These are phyloP conservation scores for Papiliotrema laurentii DNA, from an alignment of 1,284 basidiomycete species.

Conservation along the genomic window DNA sequence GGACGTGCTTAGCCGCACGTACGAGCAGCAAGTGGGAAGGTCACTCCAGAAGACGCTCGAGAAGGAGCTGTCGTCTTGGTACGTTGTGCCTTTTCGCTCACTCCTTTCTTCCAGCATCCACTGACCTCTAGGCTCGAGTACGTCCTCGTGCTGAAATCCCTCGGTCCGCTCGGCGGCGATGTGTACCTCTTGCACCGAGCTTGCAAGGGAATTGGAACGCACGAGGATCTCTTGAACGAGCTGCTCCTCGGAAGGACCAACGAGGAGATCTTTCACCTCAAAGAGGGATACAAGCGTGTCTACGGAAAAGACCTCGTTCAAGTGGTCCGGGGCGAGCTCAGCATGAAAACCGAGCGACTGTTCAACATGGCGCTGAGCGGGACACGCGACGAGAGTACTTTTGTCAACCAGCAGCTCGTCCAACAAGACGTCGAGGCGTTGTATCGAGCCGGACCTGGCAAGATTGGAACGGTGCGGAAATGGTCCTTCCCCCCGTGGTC, in stretches of 20 bases:
- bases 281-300: constrained; percentile 42
- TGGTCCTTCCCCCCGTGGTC: too few relatives aligned
- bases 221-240: constrained; percentile 48
- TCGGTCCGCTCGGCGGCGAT: constrained; percentile 47
- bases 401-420: constrained; percentile 43
- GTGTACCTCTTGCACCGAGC: constrained; percentile 42
- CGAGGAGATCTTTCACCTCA: constrained; percentile 47
- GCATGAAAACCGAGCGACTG: constrained; percentile 49
- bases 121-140: constrained; percentile 39
- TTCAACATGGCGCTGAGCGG: constrained; percentile 48
- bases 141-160: constrained; percentile 40
- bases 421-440: constrained; percentile 46
- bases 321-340: constrained; percentile 45
- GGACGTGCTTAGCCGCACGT: constrained; percentile 42
- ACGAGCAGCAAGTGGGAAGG: constrained; percentile 41
- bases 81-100: constrained; percentile 9
- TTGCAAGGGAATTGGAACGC: constrained; percentile 45
- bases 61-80: constrained; percentile 48
- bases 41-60: constrained; percentile 42
- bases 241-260: constrained; percentile 46
- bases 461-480: constrained; percentile 42
- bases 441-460: constrained; percentile 44
- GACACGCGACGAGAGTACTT: constrained; percentile 43
- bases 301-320: constrained; percentile 41
- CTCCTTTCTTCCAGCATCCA: neutral